Evolutionary conservation across 805 yeast species (phyloP).

Genomic region (Starmerella riodocensis): DNA sequence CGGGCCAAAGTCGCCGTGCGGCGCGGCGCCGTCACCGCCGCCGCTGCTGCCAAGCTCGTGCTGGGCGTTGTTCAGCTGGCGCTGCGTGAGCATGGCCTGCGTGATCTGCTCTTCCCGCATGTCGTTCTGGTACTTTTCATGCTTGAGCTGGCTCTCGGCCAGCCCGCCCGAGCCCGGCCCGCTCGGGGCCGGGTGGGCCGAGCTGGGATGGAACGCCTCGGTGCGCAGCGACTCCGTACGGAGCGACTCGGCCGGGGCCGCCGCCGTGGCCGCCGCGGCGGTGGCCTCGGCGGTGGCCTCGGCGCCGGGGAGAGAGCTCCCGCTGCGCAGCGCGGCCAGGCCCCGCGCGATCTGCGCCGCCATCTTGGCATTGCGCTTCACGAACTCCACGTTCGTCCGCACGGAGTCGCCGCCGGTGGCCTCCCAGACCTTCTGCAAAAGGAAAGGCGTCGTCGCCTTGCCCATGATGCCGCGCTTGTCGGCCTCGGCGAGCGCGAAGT

Average conservation of each 20-base stretch:
- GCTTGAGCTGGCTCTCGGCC: no score
- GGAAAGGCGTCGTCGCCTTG: constrained; percentile 66
- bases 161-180: no score
- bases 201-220: no score
- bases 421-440: constrained; percentile 49
- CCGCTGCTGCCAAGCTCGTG: no score
- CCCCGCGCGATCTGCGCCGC: constrained; percentile 57
- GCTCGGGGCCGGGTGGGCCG: no score
- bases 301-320: background rate
- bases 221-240: background rate
- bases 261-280: background rate
- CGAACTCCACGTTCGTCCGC: constrained; percentile 58
- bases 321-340: constrained; percentile 25
- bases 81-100: background rate
- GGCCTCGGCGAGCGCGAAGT: constrained; percentile 47
- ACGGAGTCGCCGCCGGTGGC: constrained; percentile 62
- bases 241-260: background rate
- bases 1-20: background rate
- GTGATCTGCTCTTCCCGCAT: background rate
- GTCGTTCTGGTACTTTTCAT: no score
- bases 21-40: background rate
- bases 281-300: background rate
- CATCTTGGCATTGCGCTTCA: constrained; percentile 56
- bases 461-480: constrained; percentile 42
- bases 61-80: background rate